Base-by-base conservation (phyloP, 2,329 filamentous ascomycete species). In the Leptodontidium sp. region DNA sequence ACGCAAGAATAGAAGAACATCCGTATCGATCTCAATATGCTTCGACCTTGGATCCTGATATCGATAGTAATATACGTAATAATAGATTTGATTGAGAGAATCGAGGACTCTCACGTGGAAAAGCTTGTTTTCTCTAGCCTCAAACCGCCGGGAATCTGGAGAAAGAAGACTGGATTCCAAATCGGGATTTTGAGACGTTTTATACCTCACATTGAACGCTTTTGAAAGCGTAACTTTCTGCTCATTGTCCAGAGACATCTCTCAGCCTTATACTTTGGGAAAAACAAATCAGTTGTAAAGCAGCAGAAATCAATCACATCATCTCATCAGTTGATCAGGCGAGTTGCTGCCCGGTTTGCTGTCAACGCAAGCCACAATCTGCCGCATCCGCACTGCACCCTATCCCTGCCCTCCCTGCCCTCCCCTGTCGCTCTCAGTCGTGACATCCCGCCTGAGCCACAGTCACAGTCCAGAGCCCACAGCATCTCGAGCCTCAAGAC, bases 371-470 rank as follows among this genome's bases (percentile, higher is more conserved):
- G 55, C 55, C 55, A 59, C 55, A 59, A 24, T 32, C 40, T 61
- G 58, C 40, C n/a, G 32, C 21, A 21, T n/a, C n/a, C 45, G 7
- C 45, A n/a, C 14, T 21, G n/a, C 17, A 17, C 38, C 14, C 24
- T 5, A 49, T 59, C 35, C 35, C 35, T 43, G 35, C 21, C 21
- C 38, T 21, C 24, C 32, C n/a, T 35, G 55, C 4, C 21, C 21
- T 38, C 17, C n/a, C 32, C 35, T 32, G 29, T 32, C 29, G 29
- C 29, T 32, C 29, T 32, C 29, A 3, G 17, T 55, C 29, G 52
- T 55, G 17, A 29, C 59, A n/a, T 49, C 58, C 58, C 58, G 40
- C 59, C 24, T 62, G 59, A 49, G 26, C 52, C 62, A 65, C 24
- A 45, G 21, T 32, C 53, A 55, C 38, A n/a, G 29, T 32, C 21